A percentile compares a stretch with the other conserved stretches of the same genome.
These are phyloP conservation scores for Cryptosporidium ryanae DNA, from an alignment of 169 alveolate species.

Conservation along the genomic window DNA sequence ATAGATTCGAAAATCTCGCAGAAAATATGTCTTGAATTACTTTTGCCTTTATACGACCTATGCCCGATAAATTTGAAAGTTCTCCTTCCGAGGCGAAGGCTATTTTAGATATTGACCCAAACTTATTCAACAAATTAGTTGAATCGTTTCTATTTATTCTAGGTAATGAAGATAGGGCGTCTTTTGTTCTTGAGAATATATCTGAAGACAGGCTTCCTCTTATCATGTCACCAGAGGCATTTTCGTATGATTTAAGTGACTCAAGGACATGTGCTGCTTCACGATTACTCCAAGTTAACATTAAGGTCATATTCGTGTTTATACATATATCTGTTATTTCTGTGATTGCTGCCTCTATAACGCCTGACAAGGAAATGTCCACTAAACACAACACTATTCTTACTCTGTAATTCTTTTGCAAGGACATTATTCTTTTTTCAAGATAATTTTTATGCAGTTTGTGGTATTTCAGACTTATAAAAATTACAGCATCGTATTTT, in stretches of 20 bases:
- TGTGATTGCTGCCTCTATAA: slow-evolving; percentile 33
- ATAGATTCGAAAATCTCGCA: not conserved
- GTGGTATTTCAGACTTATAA: slow-evolving; percentile 75
- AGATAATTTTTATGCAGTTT: slow-evolving; percentile 76
- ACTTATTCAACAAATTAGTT: slow-evolving; percentile 71
- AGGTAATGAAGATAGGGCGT: slow-evolving; percentile 75
- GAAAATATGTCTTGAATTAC: slow-evolving; percentile 60
- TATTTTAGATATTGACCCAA: slow-evolving; percentile 72
- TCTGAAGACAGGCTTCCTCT: slow-evolving; percentile 70
- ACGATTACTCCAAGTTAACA: slow-evolving; percentile 55
- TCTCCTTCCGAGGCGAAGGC: slow-evolving; percentile 65
- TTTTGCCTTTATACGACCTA: slow-evolving; percentile 71
- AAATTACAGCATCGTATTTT: slow-evolving; percentile 74
- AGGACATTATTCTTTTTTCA: slow-evolving; percentile 61
- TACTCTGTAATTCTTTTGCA: slow-evolving; percentile 68
- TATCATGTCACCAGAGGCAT: slow-evolving; percentile 57
- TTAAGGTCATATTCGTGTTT: slow-evolving; percentile 53
- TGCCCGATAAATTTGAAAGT: slow-evolving; percentile 75
- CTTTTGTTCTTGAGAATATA: slow-evolving; percentile 53
- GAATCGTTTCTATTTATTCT: slow-evolving; percentile 76
- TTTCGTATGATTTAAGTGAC: slow-evolving; percentile 74
- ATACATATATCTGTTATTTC: slow-evolving; percentile 58
- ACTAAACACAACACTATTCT: slow-evolving; percentile 71
- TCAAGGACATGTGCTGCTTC: slow-evolving; percentile 77
- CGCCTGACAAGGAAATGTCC: slow-evolving; percentile 61